phyloP scores from a whole-genome alignment of 495 filamentous ascomycete species.

The Penicillium antarcticum region DNA sequence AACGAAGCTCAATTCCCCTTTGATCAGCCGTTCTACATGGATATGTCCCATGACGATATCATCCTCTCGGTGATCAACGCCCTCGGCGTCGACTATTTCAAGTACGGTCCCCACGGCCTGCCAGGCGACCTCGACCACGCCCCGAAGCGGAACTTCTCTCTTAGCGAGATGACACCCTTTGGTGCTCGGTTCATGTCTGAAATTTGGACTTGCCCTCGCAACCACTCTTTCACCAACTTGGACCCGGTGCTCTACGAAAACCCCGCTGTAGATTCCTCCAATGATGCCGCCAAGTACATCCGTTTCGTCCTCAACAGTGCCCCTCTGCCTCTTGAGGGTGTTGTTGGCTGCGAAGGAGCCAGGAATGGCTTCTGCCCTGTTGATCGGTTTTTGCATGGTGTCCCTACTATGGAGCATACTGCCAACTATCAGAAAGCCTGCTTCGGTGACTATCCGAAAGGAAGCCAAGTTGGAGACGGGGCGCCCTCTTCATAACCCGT shows the following conservation, averaged over 20 bases:
- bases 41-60: conserved; percentile 40
- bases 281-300: conserved; percentile 19
- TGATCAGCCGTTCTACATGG: conserved; percentile 48
- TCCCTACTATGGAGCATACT: conserved; percentile 17
- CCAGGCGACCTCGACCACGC: conserved; percentile 48
- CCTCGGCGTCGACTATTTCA: conserved; percentile 38
- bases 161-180: conserved; percentile 53
- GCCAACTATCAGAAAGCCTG: conserved; percentile 27
- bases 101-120: conserved; percentile 28
- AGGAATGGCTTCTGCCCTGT: conserved; percentile 31
- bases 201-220: conserved; percentile 37
- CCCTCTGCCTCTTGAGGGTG: conserved; percentile 25
- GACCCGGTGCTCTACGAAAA: conserved; percentile 27
- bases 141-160: conserved; percentile 20
- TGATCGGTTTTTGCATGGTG: conserved; percentile 18
- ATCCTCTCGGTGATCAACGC: conserved; percentile 45
- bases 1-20: conserved; percentile 45
- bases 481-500: background rate
- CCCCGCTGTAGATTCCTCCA: conserved; percentile 9
- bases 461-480: conserved; percentile 30
- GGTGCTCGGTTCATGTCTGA: conserved; percentile 63
- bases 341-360: conserved; percentile 24
- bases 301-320: conserved; percentile 31
- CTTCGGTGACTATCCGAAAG: conserved; percentile 23
- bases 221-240: conserved; percentile 8